Evolutionary conservation across 139 green algal species (phyloP), one percentile per base, ranked within the genome.

Genomic region (Closterium sp.): DNA sequence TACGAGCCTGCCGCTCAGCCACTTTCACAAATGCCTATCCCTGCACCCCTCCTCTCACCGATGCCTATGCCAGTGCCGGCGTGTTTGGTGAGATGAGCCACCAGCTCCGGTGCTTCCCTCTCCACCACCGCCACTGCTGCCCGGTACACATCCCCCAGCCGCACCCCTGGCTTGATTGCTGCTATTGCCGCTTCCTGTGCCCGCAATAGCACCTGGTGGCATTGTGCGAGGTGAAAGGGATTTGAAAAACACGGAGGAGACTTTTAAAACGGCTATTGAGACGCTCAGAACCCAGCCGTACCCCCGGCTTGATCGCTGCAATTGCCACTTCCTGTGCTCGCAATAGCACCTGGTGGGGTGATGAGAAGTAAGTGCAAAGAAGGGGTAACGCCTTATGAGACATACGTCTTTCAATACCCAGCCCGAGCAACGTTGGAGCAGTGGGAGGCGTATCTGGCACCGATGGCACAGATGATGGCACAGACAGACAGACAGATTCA

Each of bases 381-480:
- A 62, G n/a, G n/a, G n/a, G n/a, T n/a, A n/a, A n/a, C n/a, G n/a
- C n/a, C n/a, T n/a, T n/a, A n/a, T n/a, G n/a, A n/a, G n/a, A n/a
- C n/a, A n/a, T n/a, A n/a, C n/a, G n/a, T n/a, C n/a, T n/a, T n/a
- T n/a, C n/a, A n/a, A n/a, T n/a, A n/a, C n/a, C n/a, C n/a, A n/a
- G n/a, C n/a, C n/a, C n/a, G n/a, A n/a, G n/a, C n/a, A n/a, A n/a
- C n/a, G n/a, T n/a, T n/a, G n/a, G n/a, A n/a, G n/a, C n/a, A 13
- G 96, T 99, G 99, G 62, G 94, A 96, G 31, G 92, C 94, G 96
- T 99, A 99, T 30, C 97, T 92, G 19, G 95, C 94, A n/a, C 97
- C 97, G 7, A 98, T 31, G 0, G 91, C 91, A 70, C 91, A 93
- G 42, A 62, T 62, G 42, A 62, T 62, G n/a, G n/a, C n/a, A n/a